Percentiles rank a stretch among this genome's conserved stretches.
These are phyloP conservation scores for Musa balbisiana DNA, from an alignment of 202 grass and related monocot species.

Conservation along the genomic window DNA sequence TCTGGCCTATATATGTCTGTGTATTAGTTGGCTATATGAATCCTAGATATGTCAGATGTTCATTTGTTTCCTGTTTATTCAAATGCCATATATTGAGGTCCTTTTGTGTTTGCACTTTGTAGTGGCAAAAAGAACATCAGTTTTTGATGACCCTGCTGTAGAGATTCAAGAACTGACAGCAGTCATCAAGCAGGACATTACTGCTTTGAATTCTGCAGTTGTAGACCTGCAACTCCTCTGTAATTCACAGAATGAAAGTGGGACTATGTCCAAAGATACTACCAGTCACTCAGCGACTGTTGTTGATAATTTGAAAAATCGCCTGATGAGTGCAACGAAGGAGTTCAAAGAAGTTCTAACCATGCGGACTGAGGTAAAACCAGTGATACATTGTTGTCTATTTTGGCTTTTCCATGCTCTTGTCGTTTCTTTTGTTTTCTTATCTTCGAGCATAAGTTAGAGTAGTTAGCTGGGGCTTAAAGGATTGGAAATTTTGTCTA, in stretches of 20 bases:
- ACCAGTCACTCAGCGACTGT: constrained; percentile 73
- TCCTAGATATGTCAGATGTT: too few relatives aligned
- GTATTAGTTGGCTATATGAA: too few relatives aligned
- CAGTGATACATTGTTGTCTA: not conserved
- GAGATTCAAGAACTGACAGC: constrained; percentile 93
- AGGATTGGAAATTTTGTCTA: constrained; percentile 5
- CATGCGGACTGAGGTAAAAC: constrained; percentile 80
- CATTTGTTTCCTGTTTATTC: too few relatives aligned
- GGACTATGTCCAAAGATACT: constrained; percentile 68
- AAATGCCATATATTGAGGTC: not conserved
- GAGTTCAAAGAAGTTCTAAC: constrained; percentile 98
- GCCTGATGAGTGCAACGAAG: constrained; percentile 80
- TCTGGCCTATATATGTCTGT: too few relatives aligned
- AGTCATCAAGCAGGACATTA: constrained; percentile 88
- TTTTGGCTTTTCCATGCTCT: not conserved
- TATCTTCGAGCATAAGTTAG: not conserved
- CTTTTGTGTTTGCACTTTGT: constrained; percentile 25
- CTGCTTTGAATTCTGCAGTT: constrained; percentile 70
- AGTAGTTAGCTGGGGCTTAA: not conserved
- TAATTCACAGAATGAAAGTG: constrained; percentile 81
- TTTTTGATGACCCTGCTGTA: constrained; percentile 82
- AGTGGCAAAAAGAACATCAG: constrained; percentile 96
- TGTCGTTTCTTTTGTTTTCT: not conserved
- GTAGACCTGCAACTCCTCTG: constrained; percentile 72
- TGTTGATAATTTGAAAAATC: constrained; percentile 85